A percentile compares a stretch with the other conserved stretches of the same genome.
Conservation (phyloP, 345 rosid species). For the Firmiana major region DNA sequence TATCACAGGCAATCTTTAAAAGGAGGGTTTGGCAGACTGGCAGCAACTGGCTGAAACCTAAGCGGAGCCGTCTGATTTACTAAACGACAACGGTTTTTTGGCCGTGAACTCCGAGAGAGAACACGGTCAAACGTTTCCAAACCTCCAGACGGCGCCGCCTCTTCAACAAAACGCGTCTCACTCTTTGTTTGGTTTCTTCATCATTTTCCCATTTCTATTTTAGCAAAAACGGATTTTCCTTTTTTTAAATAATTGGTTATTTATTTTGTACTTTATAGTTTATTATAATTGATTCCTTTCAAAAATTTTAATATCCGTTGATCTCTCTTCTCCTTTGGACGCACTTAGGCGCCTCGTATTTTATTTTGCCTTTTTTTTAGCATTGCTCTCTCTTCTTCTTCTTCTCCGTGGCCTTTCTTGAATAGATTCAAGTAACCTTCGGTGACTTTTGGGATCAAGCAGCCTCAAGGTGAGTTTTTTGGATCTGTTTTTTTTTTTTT, state of each 20-base stretch:
- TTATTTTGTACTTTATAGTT: not conserved
- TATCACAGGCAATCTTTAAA: too few relatives aligned
- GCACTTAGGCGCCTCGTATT: not conserved
- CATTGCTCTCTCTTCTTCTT: not conserved
- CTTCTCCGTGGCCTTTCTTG: not conserved
- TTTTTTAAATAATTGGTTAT: too few relatives aligned
- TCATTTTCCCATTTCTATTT: not conserved
- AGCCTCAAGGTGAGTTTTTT: constrained; percentile 2
- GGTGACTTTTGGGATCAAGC: not conserved
- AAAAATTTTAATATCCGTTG: constrained; percentile 7
- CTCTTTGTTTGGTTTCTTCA: not conserved
- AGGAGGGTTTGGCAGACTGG: not conserved
- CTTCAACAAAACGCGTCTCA: constrained; percentile 1
- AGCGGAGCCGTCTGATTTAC: not conserved
- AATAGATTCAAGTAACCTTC: not conserved
- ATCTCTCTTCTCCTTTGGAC: not conserved
- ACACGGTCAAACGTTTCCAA: not conserved
- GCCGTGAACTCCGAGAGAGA: not conserved
- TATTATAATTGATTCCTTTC: not conserved
- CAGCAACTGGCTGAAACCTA: not conserved
- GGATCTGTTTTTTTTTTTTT: too few relatives aligned
- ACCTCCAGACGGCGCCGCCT: constrained; percentile 15
- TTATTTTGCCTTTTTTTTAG: not conserved
- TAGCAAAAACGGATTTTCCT: not conserved
- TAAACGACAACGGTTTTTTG: not conserved